Evolutionary conservation across 805 yeast genomes (phyloP), one percentile per base, ranked within the genome.

Genomic region (Yarrowia keelungensis): DNA sequence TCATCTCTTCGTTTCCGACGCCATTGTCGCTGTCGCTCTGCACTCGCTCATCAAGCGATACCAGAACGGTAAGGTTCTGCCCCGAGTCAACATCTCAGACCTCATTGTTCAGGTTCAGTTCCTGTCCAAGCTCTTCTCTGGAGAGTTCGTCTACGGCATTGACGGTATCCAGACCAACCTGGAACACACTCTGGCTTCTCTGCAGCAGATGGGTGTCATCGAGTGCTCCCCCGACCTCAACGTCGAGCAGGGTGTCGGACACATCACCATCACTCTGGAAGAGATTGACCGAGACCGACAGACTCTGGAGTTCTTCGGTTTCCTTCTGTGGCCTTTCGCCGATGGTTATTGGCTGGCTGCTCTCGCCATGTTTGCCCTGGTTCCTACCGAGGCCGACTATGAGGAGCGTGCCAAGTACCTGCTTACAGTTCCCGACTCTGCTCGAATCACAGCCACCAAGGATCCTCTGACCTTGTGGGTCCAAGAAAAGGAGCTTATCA

Each of bases 1-100:
- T 50, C 89, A 85, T 75, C 75, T 86, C 74, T 81, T 86, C 69
- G 83, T 86, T 42, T 80, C 83, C 45, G 84, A 83, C 70, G 81
- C 87, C 38, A 79, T 86, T 68, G 81, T 81, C 4, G 78, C 85
- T 36, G 79, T 83, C 12, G 78, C 81, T 10, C 72, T 81, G 68
- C 79, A 78, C 70, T 72, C 76, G 16, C 71, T 74, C 67, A 72
- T 75, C 62, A 72, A 76, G 46, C 75, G 77, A 58, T 73, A 74
- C 69, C 70, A 51, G 61, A 70, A 70, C 38, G 68, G 70, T 32
- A 64, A 69, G 19, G 75, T 72, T 35, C 56, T 58, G 1, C 72
- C 71, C 3, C 66, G 69, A 14, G 73, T 79, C 43, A 69, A 74
- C 11, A 69, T 74, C 61, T 58, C 70, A 15, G 77, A 75, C 16